Evolutionary conservation across 805 yeast species (phyloP).

Genomic region (Candida ascalaphidarum): DNA sequence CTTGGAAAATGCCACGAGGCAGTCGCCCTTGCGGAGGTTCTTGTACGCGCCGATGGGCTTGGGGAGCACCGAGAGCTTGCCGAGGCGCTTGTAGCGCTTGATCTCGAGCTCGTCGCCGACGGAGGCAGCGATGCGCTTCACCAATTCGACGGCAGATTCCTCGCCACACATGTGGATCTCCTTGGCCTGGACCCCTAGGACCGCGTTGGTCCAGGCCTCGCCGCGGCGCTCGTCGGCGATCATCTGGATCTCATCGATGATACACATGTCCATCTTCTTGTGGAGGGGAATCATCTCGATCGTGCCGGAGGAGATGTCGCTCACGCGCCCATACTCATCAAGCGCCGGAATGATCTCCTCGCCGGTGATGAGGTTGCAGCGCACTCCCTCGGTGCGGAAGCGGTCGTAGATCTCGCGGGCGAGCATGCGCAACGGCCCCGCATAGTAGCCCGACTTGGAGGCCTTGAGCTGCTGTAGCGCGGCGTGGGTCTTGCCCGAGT

Average conservation of each 20-base stretch:
- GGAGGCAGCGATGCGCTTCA: slow-evolving; percentile 46
- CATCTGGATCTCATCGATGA: slow-evolving; percentile 96
- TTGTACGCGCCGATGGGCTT: slow-evolving; percentile 20
- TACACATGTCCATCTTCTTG: slow-evolving; percentile 72
- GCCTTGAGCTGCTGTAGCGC: slow-evolving; percentile 63
- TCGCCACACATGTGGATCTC: slow-evolving; percentile 95
- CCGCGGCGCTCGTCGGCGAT: slow-evolving; percentile 75
- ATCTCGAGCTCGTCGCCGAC: slow-evolving; percentile 82
- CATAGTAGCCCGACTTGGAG: slow-evolving; percentile 76
- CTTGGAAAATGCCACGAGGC: slow-evolving; percentile 82
- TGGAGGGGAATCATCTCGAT: slow-evolving; percentile 83
- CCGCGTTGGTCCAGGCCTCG: slow-evolving; percentile 89
- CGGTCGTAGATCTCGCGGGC: slow-evolving; percentile 90
- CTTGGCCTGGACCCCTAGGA: slow-evolving; percentile 77
- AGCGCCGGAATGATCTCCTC: slow-evolving; percentile 76
- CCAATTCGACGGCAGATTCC: slow-evolving; percentile 65
- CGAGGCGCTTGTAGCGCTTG: slow-evolving; percentile 65
- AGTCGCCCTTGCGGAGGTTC: slow-evolving; percentile 64
- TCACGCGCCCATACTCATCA: slow-evolving; percentile 64
- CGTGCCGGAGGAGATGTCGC: slow-evolving; percentile 77
- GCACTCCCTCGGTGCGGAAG: slow-evolving; percentile 53
- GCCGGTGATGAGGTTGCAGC: slow-evolving; percentile 90
- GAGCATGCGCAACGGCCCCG: slow-evolving; percentile 85
- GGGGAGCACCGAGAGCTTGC: slow-evolving; percentile 51
- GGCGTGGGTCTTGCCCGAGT: slow-evolving; percentile 86